Conservation (phyloP, 2,329 filamentous ascomycete species). For the Hirsutella minnesotensis region DNA sequence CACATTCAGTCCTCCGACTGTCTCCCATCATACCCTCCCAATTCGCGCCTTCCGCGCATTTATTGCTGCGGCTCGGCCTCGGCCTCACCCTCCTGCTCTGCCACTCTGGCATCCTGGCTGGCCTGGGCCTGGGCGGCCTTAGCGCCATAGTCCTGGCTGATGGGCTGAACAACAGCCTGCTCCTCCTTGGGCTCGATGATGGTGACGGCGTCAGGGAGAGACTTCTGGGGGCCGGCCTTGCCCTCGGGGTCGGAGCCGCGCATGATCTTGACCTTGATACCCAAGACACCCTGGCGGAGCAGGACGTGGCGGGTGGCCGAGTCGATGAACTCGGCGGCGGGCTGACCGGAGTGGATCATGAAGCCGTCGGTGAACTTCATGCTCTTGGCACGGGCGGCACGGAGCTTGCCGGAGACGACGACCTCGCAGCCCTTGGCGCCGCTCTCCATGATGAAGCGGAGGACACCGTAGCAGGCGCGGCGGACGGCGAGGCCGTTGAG, state of each 20-base stretch:
- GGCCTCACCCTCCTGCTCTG: conserved; percentile 46
- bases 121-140: conserved; percentile 67
- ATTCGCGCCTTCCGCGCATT: conserved; percentile 2
- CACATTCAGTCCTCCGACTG: conserved; percentile 8
- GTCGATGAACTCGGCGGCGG: conserved; percentile 99
- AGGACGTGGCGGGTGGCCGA: conserved; percentile 97
- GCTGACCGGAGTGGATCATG: conserved; percentile 99
- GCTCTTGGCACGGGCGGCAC: conserved; percentile 97
- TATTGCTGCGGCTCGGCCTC: conserved; percentile 28
- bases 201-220: conserved; percentile 94
- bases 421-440: conserved; percentile 99
- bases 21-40: conserved; percentile 3
- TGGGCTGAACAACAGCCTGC: conserved; percentile 84
- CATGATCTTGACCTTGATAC: conserved; percentile 99
- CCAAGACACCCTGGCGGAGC: conserved; percentile 97
- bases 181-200: conserved; percentile 99
- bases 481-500: conserved; percentile 98
- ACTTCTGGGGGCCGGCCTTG: conserved; percentile 96
- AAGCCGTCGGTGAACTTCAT: conserved; percentile 99
- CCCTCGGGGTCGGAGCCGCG: conserved; percentile 97
- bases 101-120: conserved; percentile 46
- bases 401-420: conserved; percentile 97
- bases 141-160: conserved; percentile 96
- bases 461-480: conserved; percentile 98
- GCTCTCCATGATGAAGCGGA: conserved; percentile 99